A percentile compares a stretch with the other conserved stretches of the same genome.
Conservation (phyloP, 192 early-diverging fungal genomes). For the Ambispora gerdemannii region DNA sequence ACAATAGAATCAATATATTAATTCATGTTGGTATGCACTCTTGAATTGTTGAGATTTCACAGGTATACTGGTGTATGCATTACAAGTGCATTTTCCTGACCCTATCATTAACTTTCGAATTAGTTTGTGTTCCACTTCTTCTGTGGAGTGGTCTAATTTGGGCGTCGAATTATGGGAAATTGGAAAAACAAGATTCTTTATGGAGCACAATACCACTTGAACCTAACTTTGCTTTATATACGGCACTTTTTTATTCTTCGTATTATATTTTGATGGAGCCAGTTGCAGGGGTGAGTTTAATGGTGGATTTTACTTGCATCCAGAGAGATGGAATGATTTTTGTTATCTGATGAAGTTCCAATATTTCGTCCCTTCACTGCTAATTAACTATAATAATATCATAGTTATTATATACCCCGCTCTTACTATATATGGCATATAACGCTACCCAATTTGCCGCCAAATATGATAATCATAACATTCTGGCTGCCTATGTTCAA, state of each 20-base stretch:
- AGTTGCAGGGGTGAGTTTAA: slow-evolving; percentile 57
- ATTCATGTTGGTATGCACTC: slow-evolving; percentile 62
- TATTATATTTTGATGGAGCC: slow-evolving; percentile 83
- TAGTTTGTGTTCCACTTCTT: slow-evolving; percentile 86
- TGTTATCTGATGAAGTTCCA: background rate
- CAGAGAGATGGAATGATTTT: background rate
- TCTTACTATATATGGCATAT: slow-evolving; percentile 60
- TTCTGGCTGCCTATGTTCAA: slow-evolving; percentile 59
- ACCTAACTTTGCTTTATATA: slow-evolving; percentile 56
- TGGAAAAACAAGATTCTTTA: slow-evolving; percentile 28
- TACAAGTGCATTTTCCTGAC: no score
- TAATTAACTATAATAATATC: background rate
- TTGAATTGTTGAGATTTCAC: no score
- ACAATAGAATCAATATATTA: slow-evolving; percentile 68
- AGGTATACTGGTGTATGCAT: no score
- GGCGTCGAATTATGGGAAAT: slow-evolving; percentile 43
- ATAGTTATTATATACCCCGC: slow-evolving; percentile 52
- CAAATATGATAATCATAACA: slow-evolving; percentile 48
- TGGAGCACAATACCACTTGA: slow-evolving; percentile 29
- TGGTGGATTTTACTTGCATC: slow-evolving; percentile 1
- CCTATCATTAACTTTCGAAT: slow-evolving; percentile 46
- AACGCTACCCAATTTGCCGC: slow-evolving; percentile 62
- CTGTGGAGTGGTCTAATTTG: slow-evolving; percentile 76
- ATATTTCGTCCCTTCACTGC: no score
- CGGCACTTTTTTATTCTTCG: slow-evolving; percentile 52